Conservation (phyloP, 306 rosid species). For the Lagenaria siceraria region DNA sequence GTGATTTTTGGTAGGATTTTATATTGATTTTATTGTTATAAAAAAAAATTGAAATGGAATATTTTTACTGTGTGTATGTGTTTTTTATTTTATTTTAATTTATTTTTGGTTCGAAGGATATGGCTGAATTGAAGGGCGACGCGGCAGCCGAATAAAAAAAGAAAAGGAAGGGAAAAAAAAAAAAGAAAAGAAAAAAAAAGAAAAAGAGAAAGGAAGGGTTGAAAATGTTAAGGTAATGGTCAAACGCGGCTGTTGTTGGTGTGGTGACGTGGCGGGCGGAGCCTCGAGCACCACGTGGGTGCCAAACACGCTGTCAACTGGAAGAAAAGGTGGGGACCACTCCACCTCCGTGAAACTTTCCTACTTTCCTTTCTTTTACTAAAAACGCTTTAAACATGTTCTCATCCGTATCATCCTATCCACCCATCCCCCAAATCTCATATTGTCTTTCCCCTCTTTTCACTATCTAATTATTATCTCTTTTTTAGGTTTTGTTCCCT, state of each 20-base stretch:
- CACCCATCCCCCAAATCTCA: no score
- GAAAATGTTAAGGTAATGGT: neutral
- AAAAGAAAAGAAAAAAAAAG: neutral
- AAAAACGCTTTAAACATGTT: neutral
- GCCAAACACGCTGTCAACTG: neutral
- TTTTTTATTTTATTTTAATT: no score
- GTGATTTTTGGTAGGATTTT: neutral
- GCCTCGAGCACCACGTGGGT: constrained; percentile 1
- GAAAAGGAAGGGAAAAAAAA: neutral
- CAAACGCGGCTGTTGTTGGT: constrained; percentile 1
- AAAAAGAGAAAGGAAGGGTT: neutral
- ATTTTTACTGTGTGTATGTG: neutral
- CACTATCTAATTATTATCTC: no score
- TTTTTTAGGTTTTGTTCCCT: no score
- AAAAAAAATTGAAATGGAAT: neutral
- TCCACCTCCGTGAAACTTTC: neutral
- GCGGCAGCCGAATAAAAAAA: neutral
- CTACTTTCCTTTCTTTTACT: neutral
- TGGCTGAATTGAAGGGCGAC: neutral
- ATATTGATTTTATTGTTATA: neutral
- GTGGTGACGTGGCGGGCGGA: neutral
- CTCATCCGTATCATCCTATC: neutral
- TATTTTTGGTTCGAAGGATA: neutral
- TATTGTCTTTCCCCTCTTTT: no score
- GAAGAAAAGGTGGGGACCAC: neutral